Evolutionary conservation across 441 rosid species (phyloP), one percentile per base, ranked within the genome.

Genomic region (Pelargonium cotyledonis): DNA sequence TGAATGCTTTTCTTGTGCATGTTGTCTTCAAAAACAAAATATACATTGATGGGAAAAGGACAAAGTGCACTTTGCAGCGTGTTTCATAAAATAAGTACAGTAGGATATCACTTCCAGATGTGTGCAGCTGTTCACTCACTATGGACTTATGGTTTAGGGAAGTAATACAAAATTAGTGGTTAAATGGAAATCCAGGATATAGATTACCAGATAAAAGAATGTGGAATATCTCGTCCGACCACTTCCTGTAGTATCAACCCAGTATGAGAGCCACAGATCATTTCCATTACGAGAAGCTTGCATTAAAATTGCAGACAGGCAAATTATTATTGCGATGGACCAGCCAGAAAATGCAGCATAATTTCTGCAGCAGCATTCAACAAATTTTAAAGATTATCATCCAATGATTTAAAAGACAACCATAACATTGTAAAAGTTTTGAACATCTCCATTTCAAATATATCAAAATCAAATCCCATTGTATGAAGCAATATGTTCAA

Each of bases 211-310:
- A 76, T 87, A 95, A 79, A 95, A 92, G 70, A 91, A 87, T 64
- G 84, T 87, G 8, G 99, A 84, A 81, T 80, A 69, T 43, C 80
- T 65, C 71, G 75, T 66, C 73, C 68, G 81, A 72, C 81, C 81
- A 75, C 75, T 85, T 63, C 87, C 87, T 67, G 79, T 60, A 9
- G 86, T 77, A 79, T 95, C 96, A 71, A 92, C 97, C 99, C 99
- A 95, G 79, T 80, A 92, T 40, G 96, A 95, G 65, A 95, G 82
- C 99, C 99, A 95, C 63, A 95, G 79, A 77, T 95, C 99, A 80
- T 86, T 95, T 63, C 95, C 97, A 68, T 95, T 95, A 44, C 95
- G 96, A 21, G 99, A 90, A 75, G 90, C 92, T 90, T 95, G 99
- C 99, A 95, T 95, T 73, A 84, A 75, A 81, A 92, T 74, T 65